These are phyloP conservation scores for Citrullus amarus DNA, from an alignment of 306 rosid species.

Conservation along the genomic window DNA sequence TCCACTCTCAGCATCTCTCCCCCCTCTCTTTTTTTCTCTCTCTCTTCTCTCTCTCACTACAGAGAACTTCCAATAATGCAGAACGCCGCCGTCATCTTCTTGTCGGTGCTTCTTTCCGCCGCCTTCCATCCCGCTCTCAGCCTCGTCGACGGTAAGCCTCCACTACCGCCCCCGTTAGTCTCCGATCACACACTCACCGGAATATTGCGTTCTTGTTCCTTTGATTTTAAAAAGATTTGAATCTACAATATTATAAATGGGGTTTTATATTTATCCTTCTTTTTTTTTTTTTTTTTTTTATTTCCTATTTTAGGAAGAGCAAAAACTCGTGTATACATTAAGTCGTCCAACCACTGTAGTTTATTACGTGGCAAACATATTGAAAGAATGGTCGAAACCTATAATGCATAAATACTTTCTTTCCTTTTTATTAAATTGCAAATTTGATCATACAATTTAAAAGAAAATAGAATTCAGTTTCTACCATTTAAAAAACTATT, in stretches of 20 bases:
- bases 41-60: not conserved
- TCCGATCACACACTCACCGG: not conserved
- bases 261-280: not conserved
- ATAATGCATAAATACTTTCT: too few species aligned
- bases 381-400: too few species aligned
- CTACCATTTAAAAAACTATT: too few species aligned
- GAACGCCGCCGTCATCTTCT: slow-evolving; percentile 3
- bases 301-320: too few species aligned
- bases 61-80: not conserved
- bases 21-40: not conserved
- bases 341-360: too few species aligned
- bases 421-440: too few species aligned
- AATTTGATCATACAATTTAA: too few species aligned
- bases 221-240: too few species aligned
- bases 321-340: too few species aligned
- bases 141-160: slow-evolving; percentile 50
- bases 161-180: not conserved
- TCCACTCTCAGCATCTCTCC: not conserved
- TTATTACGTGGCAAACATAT: too few species aligned
- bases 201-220: not conserved
- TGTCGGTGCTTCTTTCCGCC: slow-evolving; percentile 44
- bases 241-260: not conserved
- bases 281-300: too few species aligned
- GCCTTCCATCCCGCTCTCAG: slow-evolving; percentile 41
- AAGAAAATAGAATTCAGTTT: too few species aligned